These are phyloP conservation scores for Plantago major DNA, from an alignment of 257 asterid genomes.

Conservation along the genomic window DNA sequence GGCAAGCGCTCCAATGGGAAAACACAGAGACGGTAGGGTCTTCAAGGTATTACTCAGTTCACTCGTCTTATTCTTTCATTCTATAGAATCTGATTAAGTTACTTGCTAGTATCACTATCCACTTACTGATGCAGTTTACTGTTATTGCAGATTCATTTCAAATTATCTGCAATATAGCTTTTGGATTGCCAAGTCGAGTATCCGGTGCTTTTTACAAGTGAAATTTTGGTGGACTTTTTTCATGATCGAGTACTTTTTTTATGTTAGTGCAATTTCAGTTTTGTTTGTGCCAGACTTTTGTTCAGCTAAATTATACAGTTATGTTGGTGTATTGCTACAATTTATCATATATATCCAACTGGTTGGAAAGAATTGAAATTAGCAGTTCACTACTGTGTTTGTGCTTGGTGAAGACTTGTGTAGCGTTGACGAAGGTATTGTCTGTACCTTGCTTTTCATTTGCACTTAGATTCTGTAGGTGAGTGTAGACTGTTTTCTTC, in stretches of 20 bases:
- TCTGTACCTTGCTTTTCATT: not conserved
- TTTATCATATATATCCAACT: conserved; percentile 4
- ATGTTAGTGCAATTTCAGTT: not conserved
- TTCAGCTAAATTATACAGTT: conserved; percentile 1
- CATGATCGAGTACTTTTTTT: not conserved
- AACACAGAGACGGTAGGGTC: conserved; percentile 68
- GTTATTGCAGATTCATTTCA: conserved; percentile 13
- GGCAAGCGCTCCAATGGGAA: conserved; percentile 87
- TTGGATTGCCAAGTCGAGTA: conserved; percentile 15
- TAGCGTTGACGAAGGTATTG: too few species aligned
- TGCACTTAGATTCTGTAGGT: too few species aligned
- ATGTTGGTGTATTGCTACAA: not conserved
- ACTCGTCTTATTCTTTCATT: not conserved
- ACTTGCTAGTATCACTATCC: not conserved
- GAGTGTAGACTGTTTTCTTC: not conserved
- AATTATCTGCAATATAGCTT: not conserved
- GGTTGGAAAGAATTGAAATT: too few species aligned
- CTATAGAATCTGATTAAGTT: not conserved
- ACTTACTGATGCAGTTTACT: not conserved
- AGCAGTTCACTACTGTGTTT: not conserved
- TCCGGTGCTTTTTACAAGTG: conserved; percentile 4
- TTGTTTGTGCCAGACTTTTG: not conserved
- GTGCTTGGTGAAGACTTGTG: not conserved
- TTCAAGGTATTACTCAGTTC: conserved; percentile 36
- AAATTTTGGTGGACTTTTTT: not conserved